Evolutionary conservation across 495 filamentous ascomycete species (phyloP), one percentile per base, ranked within the genome.

Genomic region (Venustampulla echinocandica): DNA sequence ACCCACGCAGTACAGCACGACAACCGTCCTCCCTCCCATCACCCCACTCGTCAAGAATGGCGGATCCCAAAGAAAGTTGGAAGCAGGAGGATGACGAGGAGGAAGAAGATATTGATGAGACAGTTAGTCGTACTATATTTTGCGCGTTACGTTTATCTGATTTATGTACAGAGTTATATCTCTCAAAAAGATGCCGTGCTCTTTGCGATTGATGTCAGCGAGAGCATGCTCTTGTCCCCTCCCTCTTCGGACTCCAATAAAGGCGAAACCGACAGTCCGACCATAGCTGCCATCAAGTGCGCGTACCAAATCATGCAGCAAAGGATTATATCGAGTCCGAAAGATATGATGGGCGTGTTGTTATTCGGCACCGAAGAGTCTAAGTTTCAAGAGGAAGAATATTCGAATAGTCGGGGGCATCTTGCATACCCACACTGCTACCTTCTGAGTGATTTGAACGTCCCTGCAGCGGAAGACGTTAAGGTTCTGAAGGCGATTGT

Each of bases 261-360:
- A 61, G 70, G 75, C 39, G 74, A 80, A 34, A 77, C 69, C 49
- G 84, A 87, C 53, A 81, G 79, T 17, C 79, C 90, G 1, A 68
- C 81, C 1, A 74, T 79, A 1, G 90, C 93, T 14, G 90, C 93
- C 5, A 70, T 99, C 20, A 94, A 94, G 70, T 95, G 89, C 59
- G 90, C 93, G 43, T 93, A 95, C 56, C 76, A 85, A 44, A 73
- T 99, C 44, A 95, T 97, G 83, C 90, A 96, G 66, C 90, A 95
- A 65, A 82, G 93, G 47, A 96, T 99, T 56, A 96, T 99, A 58
- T 89, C 89, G 2, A 90, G 90, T 52, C 93, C 93, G 0, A 87
- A 81, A 58, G 92, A 97, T 55, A 94, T 96, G 90, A 95, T 99
- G 70, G 90, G 90, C 2, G 82, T 99, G 7, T 61, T 99, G n/a